phyloP scores from a whole-genome alignment of 2,329 filamentous ascomycete genomes.

The Stagonosporopsis tanaceti region DNA sequence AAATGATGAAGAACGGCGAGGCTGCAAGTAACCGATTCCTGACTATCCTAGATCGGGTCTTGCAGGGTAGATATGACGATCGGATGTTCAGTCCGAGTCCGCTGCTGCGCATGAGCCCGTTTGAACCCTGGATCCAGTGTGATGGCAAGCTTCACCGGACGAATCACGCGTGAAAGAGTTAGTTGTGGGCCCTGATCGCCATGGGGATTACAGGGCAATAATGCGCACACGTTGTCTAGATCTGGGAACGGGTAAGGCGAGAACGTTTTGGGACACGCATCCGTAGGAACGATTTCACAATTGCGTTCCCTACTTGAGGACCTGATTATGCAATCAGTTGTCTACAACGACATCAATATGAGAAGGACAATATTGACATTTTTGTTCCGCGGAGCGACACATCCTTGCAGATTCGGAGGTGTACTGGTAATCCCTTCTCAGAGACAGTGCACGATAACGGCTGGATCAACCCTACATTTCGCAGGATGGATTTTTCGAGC shows the following conservation, averaged over 20 bases:
- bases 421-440: background rate
- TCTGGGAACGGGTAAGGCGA: background rate
- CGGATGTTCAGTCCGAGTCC: background rate
- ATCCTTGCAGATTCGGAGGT: background rate
- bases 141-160: background rate
- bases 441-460: background rate
- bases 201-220: background rate
- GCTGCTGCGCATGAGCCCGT: background rate
- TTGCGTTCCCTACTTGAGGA: background rate
- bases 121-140: background rate
- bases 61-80: background rate
- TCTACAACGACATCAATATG: background rate
- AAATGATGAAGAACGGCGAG: background rate
- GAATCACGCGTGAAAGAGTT: background rate
- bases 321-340: background rate
- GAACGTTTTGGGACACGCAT: background rate
- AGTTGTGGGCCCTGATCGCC: background rate
- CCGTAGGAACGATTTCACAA: background rate
- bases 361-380: background rate
- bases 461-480: background rate
- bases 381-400: background rate
- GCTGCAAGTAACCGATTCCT: slow-evolving; percentile 1
- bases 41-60: background rate
- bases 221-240: background rate
- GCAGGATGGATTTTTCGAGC: background rate